phyloP scores from a whole-genome alignment of 1,284 basidiomycete species.

The Rhodotorula sp. region DNA sequence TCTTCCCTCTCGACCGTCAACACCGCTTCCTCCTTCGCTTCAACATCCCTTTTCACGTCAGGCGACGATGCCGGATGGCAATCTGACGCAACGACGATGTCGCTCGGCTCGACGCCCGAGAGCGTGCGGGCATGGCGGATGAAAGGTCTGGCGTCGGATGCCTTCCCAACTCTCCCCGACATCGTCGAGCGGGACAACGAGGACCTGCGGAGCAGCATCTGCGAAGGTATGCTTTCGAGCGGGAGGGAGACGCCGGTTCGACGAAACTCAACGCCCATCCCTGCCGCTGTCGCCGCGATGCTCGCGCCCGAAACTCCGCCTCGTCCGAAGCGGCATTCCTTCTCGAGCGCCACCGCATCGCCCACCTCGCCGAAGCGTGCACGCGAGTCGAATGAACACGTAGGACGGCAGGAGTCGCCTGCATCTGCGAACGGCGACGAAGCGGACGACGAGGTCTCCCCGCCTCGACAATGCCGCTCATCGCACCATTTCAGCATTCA shows the following conservation, averaged over 20 bases:
- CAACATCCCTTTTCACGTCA: slow-evolving; percentile 32
- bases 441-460: slow-evolving; percentile 37
- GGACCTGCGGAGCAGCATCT: slow-evolving; percentile 10
- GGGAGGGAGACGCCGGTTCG: slow-evolving; percentile 1
- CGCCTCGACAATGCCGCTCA: slow-evolving; percentile 8
- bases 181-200: slow-evolving; percentile 27
- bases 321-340: slow-evolving; percentile 21
- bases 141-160: slow-evolving; percentile 9
- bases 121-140: slow-evolving; percentile 33
- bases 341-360: background rate
- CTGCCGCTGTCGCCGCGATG: slow-evolving; percentile 23
- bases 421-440: slow-evolving; percentile 12
- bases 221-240: background rate
- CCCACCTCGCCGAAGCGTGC: too few species aligned
- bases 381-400: background rate
- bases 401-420: background rate
- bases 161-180: slow-evolving; percentile 10
- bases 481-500: background rate
- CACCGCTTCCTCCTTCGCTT: slow-evolving; percentile 38
- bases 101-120: slow-evolving; percentile 29
- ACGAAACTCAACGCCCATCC: slow-evolving; percentile 34
- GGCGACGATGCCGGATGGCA: slow-evolving; percentile 32
- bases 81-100: slow-evolving; percentile 26
- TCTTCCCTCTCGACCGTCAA: slow-evolving; percentile 30
- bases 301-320: slow-evolving; percentile 35